Conservation (phyloP, 441 rosid species). For the Erysimum cheiri region DNA sequence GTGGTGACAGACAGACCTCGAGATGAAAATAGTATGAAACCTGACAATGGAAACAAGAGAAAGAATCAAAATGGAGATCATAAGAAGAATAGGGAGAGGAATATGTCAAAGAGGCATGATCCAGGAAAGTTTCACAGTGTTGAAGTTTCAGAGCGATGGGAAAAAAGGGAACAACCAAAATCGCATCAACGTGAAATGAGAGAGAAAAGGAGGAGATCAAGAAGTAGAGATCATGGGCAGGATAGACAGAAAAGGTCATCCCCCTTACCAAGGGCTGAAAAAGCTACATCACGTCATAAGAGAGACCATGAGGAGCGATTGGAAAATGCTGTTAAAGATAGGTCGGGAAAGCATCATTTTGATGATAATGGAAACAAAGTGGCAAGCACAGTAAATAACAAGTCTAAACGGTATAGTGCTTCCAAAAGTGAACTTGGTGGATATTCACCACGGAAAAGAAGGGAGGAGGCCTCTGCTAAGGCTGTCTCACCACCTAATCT, state of each 20-base stretch:
- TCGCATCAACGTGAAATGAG: constrained; percentile 53
- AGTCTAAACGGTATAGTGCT: constrained; percentile 57
- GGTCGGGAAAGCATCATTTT: constrained; percentile 57
- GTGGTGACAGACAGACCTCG: constrained; percentile 50
- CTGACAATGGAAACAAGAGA: constrained; percentile 58
- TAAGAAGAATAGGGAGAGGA: constrained; percentile 50
- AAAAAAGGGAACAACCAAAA: constrained; percentile 56
- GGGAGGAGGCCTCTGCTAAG: constrained; percentile 63
- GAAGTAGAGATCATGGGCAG: constrained; percentile 68
- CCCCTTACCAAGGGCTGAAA: constrained; percentile 57
- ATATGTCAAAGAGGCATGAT: constrained; percentile 56
- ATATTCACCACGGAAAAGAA: constrained; percentile 92
- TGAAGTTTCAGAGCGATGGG: constrained; percentile 57
- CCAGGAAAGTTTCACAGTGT: constrained; percentile 49
- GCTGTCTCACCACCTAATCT: constrained; percentile 74
- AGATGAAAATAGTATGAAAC: constrained; percentile 49
- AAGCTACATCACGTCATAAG: constrained; percentile 49
- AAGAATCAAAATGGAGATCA: constrained; percentile 54
- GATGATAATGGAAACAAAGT: constrained; percentile 51
- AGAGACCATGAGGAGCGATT: constrained; percentile 54
- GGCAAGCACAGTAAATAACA: constrained; percentile 55
- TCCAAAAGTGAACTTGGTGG: constrained; percentile 86
- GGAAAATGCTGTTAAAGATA: constrained; percentile 52
- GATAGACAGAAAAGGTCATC: constrained; percentile 66
- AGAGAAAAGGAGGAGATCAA: constrained; percentile 70